phyloP scores from a whole-genome alignment of 1,284 basidiomycete species.

The Peniophora sp. region DNA sequence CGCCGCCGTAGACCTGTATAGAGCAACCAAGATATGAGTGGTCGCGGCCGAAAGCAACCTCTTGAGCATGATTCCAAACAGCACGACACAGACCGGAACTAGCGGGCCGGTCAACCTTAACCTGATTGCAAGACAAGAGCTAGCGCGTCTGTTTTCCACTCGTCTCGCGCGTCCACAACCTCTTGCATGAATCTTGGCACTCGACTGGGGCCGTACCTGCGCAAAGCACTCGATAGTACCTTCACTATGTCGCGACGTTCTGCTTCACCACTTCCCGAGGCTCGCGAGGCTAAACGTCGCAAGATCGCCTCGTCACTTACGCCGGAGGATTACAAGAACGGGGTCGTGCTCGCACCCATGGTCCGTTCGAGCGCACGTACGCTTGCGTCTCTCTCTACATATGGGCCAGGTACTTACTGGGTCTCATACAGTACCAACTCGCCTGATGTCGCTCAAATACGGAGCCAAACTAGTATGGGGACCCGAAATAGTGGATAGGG shows the following conservation, averaged over 20 bases:
- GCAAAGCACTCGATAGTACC: not conserved
- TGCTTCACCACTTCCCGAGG: constrained; percentile 38
- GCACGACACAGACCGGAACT: too few relatives aligned
- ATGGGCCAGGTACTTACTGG: not conserved
- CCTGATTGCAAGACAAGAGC: too few relatives aligned
- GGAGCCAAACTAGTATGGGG: constrained; percentile 96
- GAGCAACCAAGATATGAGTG: too few relatives aligned
- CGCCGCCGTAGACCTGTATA: too few relatives aligned
- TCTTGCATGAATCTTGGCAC: too few relatives aligned
- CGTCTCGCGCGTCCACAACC: too few relatives aligned
- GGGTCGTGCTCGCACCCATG: constrained; percentile 90
- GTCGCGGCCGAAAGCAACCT: too few relatives aligned
- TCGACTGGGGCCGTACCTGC: not conserved
- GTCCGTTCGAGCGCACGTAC: constrained; percentile 85
- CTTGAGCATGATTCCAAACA: too few relatives aligned
- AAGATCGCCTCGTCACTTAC: constrained; percentile 46
- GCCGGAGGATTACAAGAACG: constrained; percentile 66
- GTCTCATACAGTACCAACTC: constrained; percentile 58
- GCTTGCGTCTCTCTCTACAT: constrained; percentile 19
- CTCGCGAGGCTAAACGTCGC: constrained; percentile 43
- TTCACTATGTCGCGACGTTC: constrained; percentile 45
- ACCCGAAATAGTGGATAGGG: constrained; percentile 95
- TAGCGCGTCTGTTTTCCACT: too few relatives aligned
- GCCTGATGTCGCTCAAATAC: constrained; percentile 84
- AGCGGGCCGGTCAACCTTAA: too few relatives aligned